Conservation (phyloP, 2,329 filamentous ascomycete genomes). For the Daldinia sp. region DNA sequence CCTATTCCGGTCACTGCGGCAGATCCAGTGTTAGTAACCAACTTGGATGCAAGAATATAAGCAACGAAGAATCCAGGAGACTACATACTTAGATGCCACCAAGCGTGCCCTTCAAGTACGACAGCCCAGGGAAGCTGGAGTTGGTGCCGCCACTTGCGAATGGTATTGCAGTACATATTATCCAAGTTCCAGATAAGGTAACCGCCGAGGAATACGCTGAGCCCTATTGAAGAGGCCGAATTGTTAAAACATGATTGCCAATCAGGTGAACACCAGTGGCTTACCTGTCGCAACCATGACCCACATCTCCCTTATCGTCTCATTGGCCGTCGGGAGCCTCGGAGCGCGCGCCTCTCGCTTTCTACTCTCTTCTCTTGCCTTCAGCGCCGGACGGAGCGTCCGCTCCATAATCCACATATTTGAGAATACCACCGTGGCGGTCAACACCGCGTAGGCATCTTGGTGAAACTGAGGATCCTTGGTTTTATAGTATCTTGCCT, state of each 20-base stretch:
- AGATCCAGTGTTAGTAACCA: conserved; percentile 20
- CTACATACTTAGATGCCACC: conserved; percentile 70
- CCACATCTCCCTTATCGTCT: conserved; percentile 75
- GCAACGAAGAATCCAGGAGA: neutral
- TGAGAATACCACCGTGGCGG: conserved; percentile 75
- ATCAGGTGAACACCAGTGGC: conserved; percentile 31
- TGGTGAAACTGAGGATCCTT: conserved; percentile 89
- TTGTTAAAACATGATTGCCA: conserved; percentile 46
- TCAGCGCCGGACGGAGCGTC: conserved; percentile 60
- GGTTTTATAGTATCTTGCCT: conserved; percentile 77
- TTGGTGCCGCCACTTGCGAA: conserved; percentile 74
- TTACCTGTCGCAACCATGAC: conserved; percentile 71
- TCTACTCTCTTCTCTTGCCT: conserved; percentile 57
- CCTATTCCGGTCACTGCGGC: conserved; percentile 80
- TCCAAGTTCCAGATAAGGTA: conserved; percentile 85
- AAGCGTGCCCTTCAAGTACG: conserved; percentile 69
- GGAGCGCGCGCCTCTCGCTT: conserved; percentile 57
- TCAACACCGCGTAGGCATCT: conserved; percentile 79
- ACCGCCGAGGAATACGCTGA: conserved; percentile 78
- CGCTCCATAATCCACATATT: conserved; percentile 80
- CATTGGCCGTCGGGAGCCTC: conserved; percentile 46
- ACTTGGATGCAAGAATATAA: neutral
- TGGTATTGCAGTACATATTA: conserved; percentile 76
- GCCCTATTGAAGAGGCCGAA: conserved; percentile 57
- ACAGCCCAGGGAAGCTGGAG: conserved; percentile 85